Evolutionary conservation across 768 basidiomycete species (phyloP), one percentile per base, ranked within the genome.

Genomic region (Heimioporus sp.): DNA sequence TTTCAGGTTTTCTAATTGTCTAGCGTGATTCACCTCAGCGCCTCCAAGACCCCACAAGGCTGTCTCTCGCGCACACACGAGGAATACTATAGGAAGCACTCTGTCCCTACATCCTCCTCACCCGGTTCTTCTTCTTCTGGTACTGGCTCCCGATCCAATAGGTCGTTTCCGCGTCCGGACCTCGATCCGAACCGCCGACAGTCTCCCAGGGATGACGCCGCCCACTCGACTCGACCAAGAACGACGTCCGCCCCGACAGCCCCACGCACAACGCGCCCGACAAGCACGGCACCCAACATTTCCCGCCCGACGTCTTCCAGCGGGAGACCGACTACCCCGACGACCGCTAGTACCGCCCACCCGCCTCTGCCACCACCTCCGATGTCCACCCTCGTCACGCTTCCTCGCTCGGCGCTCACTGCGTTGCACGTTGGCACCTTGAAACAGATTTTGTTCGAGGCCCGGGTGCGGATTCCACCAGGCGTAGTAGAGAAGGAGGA

Each of bases 401-500:
- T 91, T 76, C 68, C 81, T 0, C 64, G 75, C 1, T 79, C 79
- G 8, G 74, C 76, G 13, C 69, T 95, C n/a, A 66, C 76, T 2
- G 68, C 76, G 4, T 74, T 96, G 13, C 81, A 86, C 8, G 81
- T 95, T 48, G 73, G 81, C 20, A 71, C 77, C n/a, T 74, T 97
- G 43, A 97, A 97, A 66, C 76, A 77, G 2, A 79, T 96, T 17
- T 68, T 97, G 19, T 91, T 83, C 63, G 82, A 83, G 48, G 91
- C 94, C 57, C 92, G 88, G 50, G 89, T 90, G 28, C 75, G 85
- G 61, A 65, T 79, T 48, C 68, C 67, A 17, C 60, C 60, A 1
- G 60, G 59, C 36, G 72, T 94, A 2, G 72, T 96, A n/a, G 94
- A 97, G 73, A 97, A 97, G 73, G 72, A 76, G 20, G 91, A 93